Percentiles rank a stretch among this genome's conserved stretches.
Conservation (phyloP, 1,139 yeast species). For the Sugiyamaella castrensis region DNA sequence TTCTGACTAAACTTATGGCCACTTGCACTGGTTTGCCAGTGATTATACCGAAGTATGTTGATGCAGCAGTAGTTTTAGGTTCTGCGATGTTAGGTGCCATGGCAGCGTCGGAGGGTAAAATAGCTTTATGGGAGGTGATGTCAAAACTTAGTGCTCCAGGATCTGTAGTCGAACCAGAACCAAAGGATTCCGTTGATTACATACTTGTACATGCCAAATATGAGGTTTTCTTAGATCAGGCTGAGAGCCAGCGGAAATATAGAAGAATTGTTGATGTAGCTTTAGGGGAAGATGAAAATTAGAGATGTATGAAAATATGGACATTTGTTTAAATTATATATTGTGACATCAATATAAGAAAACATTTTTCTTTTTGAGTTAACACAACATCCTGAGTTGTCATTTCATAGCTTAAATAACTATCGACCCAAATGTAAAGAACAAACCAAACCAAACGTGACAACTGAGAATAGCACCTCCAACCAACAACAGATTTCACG, state of each 20-base stretch:
- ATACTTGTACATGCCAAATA: conserved; percentile 73
- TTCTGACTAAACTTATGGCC: conserved; percentile 84
- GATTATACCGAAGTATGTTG: conserved; percentile 89
- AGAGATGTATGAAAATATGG: conserved; percentile 17
- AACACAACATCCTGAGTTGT: too few species aligned
- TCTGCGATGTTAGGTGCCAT: conserved; percentile 92
- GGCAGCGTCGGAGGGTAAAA: conserved; percentile 53
- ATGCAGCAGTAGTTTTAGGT: conserved; percentile 95
- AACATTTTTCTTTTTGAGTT: too few species aligned
- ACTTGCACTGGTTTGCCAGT: conserved; percentile 93
- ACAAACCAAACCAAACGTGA: too few species aligned
- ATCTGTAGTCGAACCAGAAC: conserved; percentile 66
- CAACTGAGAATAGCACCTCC: too few species aligned
- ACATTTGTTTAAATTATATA: neutral
- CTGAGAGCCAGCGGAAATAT: conserved; percentile 72
- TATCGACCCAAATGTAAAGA: too few species aligned
- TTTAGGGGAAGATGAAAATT: conserved; percentile 23
- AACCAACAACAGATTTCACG: too few species aligned
- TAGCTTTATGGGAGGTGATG: conserved; percentile 79
- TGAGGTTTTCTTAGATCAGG: conserved; percentile 82
- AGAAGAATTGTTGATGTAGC: conserved; percentile 61
- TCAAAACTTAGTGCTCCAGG: conserved; percentile 80
- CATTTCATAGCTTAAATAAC: too few species aligned
- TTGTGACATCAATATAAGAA: neutral
- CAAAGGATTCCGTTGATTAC: conserved; percentile 58